These are phyloP conservation scores for Chimonanthus salicifolius DNA, from an alignment of 164 flowering plant genomes.

Conservation along the genomic window DNA sequence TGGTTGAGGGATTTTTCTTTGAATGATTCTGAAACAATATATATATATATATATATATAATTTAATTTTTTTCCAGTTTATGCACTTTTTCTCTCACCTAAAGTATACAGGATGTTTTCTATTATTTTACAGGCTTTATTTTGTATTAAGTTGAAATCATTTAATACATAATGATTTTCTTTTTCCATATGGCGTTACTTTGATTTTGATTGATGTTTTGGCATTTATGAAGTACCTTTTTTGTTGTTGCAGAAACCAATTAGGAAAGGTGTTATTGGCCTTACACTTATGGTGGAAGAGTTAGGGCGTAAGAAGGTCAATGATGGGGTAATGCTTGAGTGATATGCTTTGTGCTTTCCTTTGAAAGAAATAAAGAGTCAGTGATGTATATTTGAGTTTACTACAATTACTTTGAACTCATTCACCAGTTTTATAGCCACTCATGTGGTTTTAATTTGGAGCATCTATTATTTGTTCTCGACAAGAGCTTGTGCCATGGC, in stretches of 20 bases:
- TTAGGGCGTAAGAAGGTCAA: constrained; percentile 70
- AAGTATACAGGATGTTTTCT: no score
- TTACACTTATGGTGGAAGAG: constrained; percentile 84
- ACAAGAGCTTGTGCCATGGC: not conserved
- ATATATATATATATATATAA: no score
- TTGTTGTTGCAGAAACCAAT: constrained; percentile 71
- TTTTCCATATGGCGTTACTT: not conserved
- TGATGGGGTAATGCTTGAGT: constrained; percentile 45
- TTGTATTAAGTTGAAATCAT: no score
- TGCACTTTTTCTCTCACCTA: no score
- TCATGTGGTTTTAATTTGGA: not conserved
- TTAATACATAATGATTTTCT: no score
- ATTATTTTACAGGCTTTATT: no score
- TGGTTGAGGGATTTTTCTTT: no score
- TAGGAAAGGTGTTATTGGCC: constrained; percentile 73
- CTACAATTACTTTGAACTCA: constrained; percentile 1
- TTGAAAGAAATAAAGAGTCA: not conserved
- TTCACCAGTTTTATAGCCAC: not conserved
- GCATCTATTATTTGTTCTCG: not conserved
- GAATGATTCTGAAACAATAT: no score
- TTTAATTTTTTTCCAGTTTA: no score
- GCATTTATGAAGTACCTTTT: not conserved
- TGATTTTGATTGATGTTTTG: not conserved
- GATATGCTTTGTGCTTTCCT: not conserved
- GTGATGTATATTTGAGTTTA: not conserved